Evolutionary conservation across 352 stramenopile genomes (phyloP).

Genomic region (Hyaloperonospora arabidopsidis): DNA sequence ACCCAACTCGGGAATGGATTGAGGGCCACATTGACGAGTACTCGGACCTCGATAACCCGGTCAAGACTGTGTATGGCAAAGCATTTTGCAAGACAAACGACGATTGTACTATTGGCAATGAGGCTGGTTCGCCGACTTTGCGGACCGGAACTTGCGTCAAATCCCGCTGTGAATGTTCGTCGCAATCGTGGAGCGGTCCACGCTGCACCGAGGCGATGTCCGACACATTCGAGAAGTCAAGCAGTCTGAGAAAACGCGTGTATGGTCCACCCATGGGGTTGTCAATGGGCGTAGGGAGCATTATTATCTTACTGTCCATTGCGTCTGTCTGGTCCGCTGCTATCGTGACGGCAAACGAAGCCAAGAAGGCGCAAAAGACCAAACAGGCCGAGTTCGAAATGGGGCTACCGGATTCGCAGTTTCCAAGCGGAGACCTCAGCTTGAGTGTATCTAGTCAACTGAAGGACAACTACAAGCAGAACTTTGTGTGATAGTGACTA

Average conservation of each 20-base stretch:
- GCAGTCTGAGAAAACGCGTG: slow-evolving; percentile 1
- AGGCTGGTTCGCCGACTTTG: slow-evolving; percentile 15
- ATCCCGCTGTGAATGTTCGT: slow-evolving; percentile 27
- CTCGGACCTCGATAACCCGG: slow-evolving; percentile 38
- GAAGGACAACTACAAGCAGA: slow-evolving; percentile 46
- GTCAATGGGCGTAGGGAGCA: slow-evolving; percentile 24
- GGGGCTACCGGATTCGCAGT: slow-evolving; percentile 6
- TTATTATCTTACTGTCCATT: slow-evolving; percentile 30
- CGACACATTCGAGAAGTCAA: slow-evolving; percentile 13
- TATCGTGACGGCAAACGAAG: no score
- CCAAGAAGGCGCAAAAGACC: no score
- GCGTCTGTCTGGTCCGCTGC: slow-evolving; percentile 27
- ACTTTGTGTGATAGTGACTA: slow-evolving; percentile 33
- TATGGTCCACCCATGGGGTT: slow-evolving; percentile 26
- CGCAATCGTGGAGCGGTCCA: slow-evolving; percentile 35
- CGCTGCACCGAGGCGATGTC: slow-evolving; percentile 35
- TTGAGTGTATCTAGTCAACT: slow-evolving; percentile 10
- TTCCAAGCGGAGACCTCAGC: slow-evolving; percentile 8
- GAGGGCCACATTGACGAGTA: slow-evolving; percentile 53
- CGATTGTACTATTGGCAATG: slow-evolving; percentile 39
- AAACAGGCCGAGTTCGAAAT: no score
- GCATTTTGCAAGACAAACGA: slow-evolving; percentile 40
- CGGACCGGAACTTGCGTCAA: slow-evolving; percentile 29
- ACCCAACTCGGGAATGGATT: slow-evolving; percentile 63
- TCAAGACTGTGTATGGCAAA: slow-evolving; percentile 33